Base-by-base conservation (phyloP, 352 stramenopile species). In the Phytophthora crassamura region DNA sequence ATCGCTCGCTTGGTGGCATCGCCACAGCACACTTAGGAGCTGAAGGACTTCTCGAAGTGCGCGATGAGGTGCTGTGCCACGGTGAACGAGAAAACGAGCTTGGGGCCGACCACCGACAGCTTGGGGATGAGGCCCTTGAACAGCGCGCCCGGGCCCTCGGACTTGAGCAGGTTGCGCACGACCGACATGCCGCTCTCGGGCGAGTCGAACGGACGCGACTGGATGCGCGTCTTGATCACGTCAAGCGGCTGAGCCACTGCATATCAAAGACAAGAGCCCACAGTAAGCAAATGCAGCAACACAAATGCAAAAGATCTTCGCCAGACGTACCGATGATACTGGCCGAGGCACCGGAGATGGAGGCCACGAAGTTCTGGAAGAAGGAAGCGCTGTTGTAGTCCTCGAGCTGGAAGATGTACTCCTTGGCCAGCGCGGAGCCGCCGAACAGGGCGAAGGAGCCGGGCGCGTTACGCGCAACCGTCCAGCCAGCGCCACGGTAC, bases 91-190 rank as follows among this genome's bases (percentile, higher is more conserved):
- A 98, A 98, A 43, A 98, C 87, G 52, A 98, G 89, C 82, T 98
- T 98, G 12, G 95, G 95, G 22, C 94, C 95, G 42, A 98, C 94
- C 10, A 98, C 93, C 20, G 96, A 86, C 33, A 98, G 82, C 87
- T 98, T 98, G 43, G 95, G 95, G 66, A 96, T 89, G 45, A 98
- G 82, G 30, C 95, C 95, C 80, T 99, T 99, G 81, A 99, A 98
- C 52, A 99, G 86, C 55, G 91, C 93, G 38, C 82, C 78, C 8
- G 86, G 60, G 30, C 95, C 95, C 67, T 99, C 95, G 34, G 97
- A 86, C 69, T 95, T 88, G 53, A 99, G 86, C 69, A 98, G 77
- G 70, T 98, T 96, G 64, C 83, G 87, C 55, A 99, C 84, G 41
- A 99, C 93, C 40, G 84, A 80, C 61, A 90, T 79, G 55, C 95